Evolutionary conservation across 1,284 basidiomycete genomes (phyloP), one percentile per base, ranked within the genome.

Genomic region (Cryptococcus sp.): DNA sequence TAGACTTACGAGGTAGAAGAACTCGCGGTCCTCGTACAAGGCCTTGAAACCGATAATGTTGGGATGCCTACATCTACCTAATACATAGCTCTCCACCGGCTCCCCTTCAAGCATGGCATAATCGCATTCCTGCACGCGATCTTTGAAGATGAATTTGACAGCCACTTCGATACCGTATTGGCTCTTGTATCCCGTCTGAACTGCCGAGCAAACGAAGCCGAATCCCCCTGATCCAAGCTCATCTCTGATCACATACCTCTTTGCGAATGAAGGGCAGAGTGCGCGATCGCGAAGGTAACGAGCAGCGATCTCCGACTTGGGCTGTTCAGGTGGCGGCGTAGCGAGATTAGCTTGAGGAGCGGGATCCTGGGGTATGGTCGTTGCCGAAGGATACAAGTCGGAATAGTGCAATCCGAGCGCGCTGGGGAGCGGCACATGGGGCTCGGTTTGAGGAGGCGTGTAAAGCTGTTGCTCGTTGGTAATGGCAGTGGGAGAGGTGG

Each of bases 141-240:
- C 82, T 76, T 91, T 92, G 80, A 88, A 85, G 74, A 96, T 92
- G 75, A 95, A 95, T 79, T 96, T 95, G 78, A 95, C 89, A 0
- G 93, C 93, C 44, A 93, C 91, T 74, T 91, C 89, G 5, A 52
- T 34, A 0, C 65, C 64, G 2, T 41, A 20, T 5, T 47, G 37
- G 40, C 63, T 65, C 15, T 52, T 59, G 22, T 52, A 52, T 1
- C 64, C 63, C 1, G 62, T 66, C 39, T 63, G 59, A 19, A 55
- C 53, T 5, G 88, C 89, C 5, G 87, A 87, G 83, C 91, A 86
- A 25, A 96, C 93, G 73, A 96, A 95, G 7, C 93, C 93, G 72
- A 93, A 96, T 16, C 93, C 93, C 41, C 93, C 93, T 10, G 86
- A 86, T 48, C 93, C 93, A 40, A 96, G 85, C 75, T 93, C 90